Base-by-base conservation (phyloP, 129 eudicot species). In the Pulicaria dysenterica region DNA sequence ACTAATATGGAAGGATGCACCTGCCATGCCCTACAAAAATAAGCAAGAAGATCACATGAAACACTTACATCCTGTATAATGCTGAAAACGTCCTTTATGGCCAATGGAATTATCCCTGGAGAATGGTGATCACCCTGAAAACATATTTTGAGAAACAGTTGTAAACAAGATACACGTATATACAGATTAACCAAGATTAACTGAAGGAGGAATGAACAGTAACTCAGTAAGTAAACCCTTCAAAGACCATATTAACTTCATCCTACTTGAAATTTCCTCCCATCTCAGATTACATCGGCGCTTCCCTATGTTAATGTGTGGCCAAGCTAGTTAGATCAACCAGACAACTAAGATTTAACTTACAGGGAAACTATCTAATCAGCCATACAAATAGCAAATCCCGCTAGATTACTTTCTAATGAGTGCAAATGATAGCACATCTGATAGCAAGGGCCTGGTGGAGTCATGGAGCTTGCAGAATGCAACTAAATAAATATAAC, bases 41-140 rank as follows among this genome's bases (percentile, higher is more conserved):
- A n/a, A 49, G 44, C 8, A 47, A 68, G 7, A 69, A 59, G 40
- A 46, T 58, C 6, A 5, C 39, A 16, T 53, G 75, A 69, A 77
- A 72, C 41, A 64, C 97, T 85, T 86, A 94, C 98, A 79, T 94
- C 98, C 81, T 94, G 98, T 76, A 94, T 94, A 41, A 94, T 88
- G 88, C 97, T 94, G 87, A 94, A 94, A 53, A 90, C 97, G 79
- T 94, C 99, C 79, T 90, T 94, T 81, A 94, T 94, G 9, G 99
- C 97, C 86, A 94, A 77, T 55, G 99, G 99, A 80, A 94, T 90
- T 43, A 94, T 83, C 37, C 99, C 99, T 12, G 97, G 99, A 83
- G 88, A 84, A 79, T 58, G 76, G 75, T 94, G 97, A 88, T 94
- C 99, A 58, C 99, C 99, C 99, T 94, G 70, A 41, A 14, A 55